Base-by-base conservation (phyloP, 441 rosid species). In the Hura crepitans region DNA sequence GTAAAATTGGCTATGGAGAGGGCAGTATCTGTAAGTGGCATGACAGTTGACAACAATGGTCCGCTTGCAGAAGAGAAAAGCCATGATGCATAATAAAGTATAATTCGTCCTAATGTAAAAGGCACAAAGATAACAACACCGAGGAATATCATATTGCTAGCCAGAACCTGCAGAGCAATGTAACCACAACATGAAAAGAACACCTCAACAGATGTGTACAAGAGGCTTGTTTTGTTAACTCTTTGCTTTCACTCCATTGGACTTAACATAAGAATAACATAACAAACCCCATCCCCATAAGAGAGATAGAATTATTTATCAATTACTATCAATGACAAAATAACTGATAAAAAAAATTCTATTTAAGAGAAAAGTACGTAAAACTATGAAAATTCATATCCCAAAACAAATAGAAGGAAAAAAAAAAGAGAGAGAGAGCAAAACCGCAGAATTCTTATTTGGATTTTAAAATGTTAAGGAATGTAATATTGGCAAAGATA, bases 131-230 rank as follows among this genome's bases (percentile, higher is more conserved):
- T 84, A 53, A 95, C 90, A 70, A 89, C 96, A 20, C 97, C 97
- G 31, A 95, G 99, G 92, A 95, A 95, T 82, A 95, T 95, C 95
- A 92, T 91, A 77, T 92, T 95, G 90, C 99, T 95, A 0, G 96
- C 97, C 46, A 95, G 82, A 78, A 95, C 99, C 99, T 95, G 93
- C 75, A 82, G 65, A 71, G 27, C 18, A 76, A 72, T 50, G 73
- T 71, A 73, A 56, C 55, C 65, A 56, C 45, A 60, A 70, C 17
- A 47, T 59, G 51, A 50, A 50, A 63, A 1, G 11, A 53, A 57
- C 23, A 55, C 17, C 53, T 23, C 43, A 60, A 46, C 9, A 69
- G 6, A 54, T 11, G 47, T 39, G 50, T 39, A 62, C 17, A 25
- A 39, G 54, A 54, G 33, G 37, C 33, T 35, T 22, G 14, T 47